Evolutionary conservation across 2,329 filamentous ascomycete species (phyloP).

Genomic region (Alternaria consortialis): DNA sequence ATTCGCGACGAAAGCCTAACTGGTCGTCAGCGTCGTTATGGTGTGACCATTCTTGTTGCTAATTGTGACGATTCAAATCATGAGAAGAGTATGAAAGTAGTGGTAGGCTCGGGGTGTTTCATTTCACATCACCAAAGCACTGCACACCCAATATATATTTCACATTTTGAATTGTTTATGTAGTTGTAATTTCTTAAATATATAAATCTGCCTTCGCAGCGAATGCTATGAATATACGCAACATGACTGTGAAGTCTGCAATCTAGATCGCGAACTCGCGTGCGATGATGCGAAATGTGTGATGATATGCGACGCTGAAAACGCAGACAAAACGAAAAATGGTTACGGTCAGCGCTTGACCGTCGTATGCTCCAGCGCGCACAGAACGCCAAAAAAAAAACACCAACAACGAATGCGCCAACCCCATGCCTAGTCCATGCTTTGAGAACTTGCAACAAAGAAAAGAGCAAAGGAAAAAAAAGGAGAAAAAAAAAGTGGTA

Average conservation of each 20-base stretch:
- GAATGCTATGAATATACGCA: neutral
- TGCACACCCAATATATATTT: neutral
- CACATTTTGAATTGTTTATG: neutral
- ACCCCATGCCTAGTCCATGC: slow-evolving; percentile 3
- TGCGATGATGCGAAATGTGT: neutral
- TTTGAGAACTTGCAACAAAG: neutral
- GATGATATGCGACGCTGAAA: neutral
- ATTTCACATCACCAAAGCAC: too few species aligned
- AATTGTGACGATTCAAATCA: too few species aligned
- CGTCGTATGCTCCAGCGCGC: slow-evolving; percentile 5
- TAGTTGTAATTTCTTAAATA: neutral
- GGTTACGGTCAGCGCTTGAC: slow-evolving; percentile 22
- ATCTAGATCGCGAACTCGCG: neutral
- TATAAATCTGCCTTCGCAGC: neutral
- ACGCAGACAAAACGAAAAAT: neutral
- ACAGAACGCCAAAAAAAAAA: neutral
- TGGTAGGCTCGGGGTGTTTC: too few species aligned
- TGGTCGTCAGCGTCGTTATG: too few species aligned
- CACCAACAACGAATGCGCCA: neutral
- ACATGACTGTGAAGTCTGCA: neutral
- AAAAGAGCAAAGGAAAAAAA: neutral
- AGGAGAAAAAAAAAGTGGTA: neutral
- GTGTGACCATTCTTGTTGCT: too few species aligned
- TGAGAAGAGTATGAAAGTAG: too few species aligned
- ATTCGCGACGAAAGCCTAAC: too few species aligned